These are phyloP conservation scores for Penicillium paxilli DNA, from an alignment of 495 filamentous ascomycete species.

Conservation along the genomic window DNA sequence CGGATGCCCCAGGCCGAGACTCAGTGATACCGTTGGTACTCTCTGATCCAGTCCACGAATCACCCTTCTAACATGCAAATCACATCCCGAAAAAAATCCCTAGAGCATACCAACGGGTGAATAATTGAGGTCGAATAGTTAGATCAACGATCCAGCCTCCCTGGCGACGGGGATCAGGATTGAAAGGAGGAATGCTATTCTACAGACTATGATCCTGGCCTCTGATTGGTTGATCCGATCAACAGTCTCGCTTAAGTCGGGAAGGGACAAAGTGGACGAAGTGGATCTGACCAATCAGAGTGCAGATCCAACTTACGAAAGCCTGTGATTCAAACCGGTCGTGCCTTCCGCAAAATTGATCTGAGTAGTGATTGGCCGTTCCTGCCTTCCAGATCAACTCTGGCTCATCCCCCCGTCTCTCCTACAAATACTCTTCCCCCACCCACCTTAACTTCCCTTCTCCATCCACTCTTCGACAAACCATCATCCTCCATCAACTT, in stretches of 20 bases:
- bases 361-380: constrained; percentile 19
- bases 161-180: constrained; percentile 40
- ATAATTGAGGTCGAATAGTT: constrained; percentile 12
- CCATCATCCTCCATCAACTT: constrained; percentile 43
- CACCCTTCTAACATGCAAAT: constrained; percentile 25
- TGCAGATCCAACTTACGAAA: constrained; percentile 7
- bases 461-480: constrained; percentile 45
- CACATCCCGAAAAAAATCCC: constrained; percentile 5
- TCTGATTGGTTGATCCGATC: constrained; percentile 36
- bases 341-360: constrained; percentile 38
- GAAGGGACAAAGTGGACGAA: constrained; percentile 6
- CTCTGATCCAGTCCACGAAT: constrained; percentile 30
- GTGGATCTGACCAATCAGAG: constrained; percentile 27
- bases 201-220: constrained; percentile 41
- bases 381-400: constrained; percentile 41
- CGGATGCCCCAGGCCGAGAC: constrained; percentile 30
- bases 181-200: constrained; percentile 29
- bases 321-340: neutral
- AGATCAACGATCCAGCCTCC: constrained; percentile 16
- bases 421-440: constrained; percentile 54
- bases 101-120: constrained; percentile 16
- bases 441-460: constrained; percentile 50
- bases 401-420: constrained; percentile 19
- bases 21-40: constrained; percentile 5
- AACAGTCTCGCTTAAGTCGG: constrained; percentile 40